Conservation (phyloP, 2,329 filamentous ascomycete genomes). For the Aschersonia sp. region DNA sequence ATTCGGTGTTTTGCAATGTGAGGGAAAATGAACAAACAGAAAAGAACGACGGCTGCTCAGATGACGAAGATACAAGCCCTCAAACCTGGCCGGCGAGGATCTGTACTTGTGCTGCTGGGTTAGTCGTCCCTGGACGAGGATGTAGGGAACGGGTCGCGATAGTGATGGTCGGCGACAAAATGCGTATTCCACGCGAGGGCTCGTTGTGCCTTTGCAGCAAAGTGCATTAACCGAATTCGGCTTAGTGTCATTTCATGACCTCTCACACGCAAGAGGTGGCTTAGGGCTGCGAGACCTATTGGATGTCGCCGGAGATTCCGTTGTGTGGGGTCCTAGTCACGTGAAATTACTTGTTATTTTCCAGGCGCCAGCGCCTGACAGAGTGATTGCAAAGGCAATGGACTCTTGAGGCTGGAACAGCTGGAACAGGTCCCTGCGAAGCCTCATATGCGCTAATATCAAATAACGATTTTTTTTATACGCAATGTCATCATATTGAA, state of each 20-base stretch:
- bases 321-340: too few relatives aligned
- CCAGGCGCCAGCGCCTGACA: too few relatives aligned
- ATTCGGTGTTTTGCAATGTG: constrained; percentile 10
- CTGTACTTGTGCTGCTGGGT: constrained; percentile 25
- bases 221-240: constrained; percentile 18
- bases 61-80: constrained; percentile 21
- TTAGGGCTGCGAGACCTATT: constrained; percentile 29
- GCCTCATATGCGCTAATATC: too few relatives aligned
- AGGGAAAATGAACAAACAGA: constrained; percentile 8
- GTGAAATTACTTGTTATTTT: too few relatives aligned
- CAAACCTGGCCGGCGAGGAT: constrained; percentile 22
- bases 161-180: constrained; percentile 23
- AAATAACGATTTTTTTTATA: too few relatives aligned
- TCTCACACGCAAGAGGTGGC: constrained; percentile 13
- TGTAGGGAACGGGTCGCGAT: constrained; percentile 25
- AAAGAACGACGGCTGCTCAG: constrained; percentile 17
- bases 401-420: too few relatives aligned
- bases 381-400: too few relatives aligned
- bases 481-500: too few relatives aligned
- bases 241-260: constrained; percentile 13
- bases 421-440: too few relatives aligned
- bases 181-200: constrained; percentile 21
- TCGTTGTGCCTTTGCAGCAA: constrained; percentile 23
- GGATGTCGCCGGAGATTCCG: constrained; percentile 3
- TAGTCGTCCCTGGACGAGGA: constrained; percentile 23